Percentiles rank a stretch among this genome's conserved stretches.
These are phyloP conservation scores for Lagenidium giganteum DNA, from an alignment of 352 stramenopile genomes.

Conservation along the genomic window DNA sequence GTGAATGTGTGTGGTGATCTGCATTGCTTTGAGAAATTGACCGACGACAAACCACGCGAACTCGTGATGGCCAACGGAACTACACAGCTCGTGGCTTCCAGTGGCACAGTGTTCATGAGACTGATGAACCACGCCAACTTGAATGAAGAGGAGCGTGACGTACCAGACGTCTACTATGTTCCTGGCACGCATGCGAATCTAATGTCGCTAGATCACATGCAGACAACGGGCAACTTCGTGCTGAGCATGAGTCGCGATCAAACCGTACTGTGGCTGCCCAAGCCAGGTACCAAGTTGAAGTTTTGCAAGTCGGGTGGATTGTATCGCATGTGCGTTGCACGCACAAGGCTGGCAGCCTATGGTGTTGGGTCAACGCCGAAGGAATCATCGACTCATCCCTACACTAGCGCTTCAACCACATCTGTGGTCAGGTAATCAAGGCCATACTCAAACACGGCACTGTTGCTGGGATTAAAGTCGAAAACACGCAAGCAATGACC, in stretches of 20 bases:
- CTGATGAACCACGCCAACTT: neutral
- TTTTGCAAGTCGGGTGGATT: conserved; percentile 1
- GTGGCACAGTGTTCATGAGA: neutral
- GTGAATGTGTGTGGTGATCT: neutral
- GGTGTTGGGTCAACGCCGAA: no score
- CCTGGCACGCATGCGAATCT: neutral
- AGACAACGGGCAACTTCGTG: no score
- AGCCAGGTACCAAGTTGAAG: neutral
- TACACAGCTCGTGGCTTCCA: conserved; percentile 1
- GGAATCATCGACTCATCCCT: no score
- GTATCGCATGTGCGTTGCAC: neutral
- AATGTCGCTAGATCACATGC: neutral
- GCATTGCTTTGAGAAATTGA: neutral
- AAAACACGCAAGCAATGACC: conserved; percentile 2
- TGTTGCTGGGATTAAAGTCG: conserved; percentile 1
- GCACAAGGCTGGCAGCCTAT: no score
- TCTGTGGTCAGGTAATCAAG: no score
- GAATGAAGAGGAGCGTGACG: neutral
- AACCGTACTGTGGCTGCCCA: neutral
- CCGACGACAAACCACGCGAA: neutral
- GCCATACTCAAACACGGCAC: no score
- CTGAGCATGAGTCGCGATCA: no score
- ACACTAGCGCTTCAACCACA: no score
- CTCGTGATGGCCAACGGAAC: conserved; percentile 6
- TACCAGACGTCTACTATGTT: conserved; percentile 1